Conservation (phyloP, 2,329 filamentous ascomycete species). For the Neofusicoccum parvum region DNA sequence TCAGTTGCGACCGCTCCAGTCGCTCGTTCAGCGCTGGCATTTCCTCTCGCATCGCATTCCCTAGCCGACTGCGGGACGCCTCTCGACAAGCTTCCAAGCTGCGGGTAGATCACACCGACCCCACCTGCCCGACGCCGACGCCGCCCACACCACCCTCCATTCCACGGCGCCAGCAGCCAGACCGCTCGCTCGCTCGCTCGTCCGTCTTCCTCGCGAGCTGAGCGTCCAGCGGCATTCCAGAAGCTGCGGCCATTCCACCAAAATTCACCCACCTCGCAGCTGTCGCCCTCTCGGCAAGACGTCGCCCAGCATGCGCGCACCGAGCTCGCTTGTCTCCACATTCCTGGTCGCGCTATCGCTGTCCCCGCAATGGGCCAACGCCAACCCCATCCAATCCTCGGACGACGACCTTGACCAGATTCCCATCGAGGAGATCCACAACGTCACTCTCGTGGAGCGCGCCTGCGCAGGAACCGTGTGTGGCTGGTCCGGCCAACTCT, state of each 20-base stretch:
- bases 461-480: constrained; percentile 28
- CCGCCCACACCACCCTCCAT: neutral
- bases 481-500: constrained; percentile 38
- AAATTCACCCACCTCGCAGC: neutral
- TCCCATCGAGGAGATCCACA: constrained; percentile 31
- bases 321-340: constrained; percentile 12
- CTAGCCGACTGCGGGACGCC: neutral
- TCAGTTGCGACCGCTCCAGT: constrained; percentile 9
- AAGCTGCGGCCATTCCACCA: neutral
- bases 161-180: neutral
- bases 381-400: constrained; percentile 13
- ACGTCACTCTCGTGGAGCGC: constrained; percentile 32
- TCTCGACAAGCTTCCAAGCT: neutral
- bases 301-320: constrained; percentile 6
- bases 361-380: constrained; percentile 11
- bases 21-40: constrained; percentile 14
- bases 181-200: neutral
- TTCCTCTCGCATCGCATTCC: neutral
- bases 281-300: neutral
- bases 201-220: neutral
- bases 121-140: neutral
- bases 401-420: constrained; percentile 5
- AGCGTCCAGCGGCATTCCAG: constrained; percentile 4
- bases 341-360: constrained; percentile 20
- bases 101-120: constrained; percentile 7